Percentiles rank a stretch among this genome's conserved stretches.
Conservation (phyloP, 106 monocot genomes). For the Hemerocallis citrina region DNA sequence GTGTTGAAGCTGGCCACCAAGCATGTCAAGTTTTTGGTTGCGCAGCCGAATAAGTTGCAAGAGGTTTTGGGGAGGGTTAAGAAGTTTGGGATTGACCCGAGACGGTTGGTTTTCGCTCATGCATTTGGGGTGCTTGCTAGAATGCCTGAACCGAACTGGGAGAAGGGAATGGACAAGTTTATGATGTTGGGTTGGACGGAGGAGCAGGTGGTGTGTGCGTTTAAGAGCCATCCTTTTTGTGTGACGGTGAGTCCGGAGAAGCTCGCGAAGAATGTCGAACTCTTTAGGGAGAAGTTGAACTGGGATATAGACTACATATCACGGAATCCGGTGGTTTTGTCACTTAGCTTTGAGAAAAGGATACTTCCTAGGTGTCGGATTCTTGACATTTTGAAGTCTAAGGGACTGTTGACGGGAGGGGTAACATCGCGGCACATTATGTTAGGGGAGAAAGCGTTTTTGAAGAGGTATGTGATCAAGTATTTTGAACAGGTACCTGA, state of each 20-base stretch:
- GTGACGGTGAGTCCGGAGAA: constrained; percentile 12
- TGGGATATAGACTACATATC: constrained; percentile 8
- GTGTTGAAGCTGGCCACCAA: constrained; percentile 1
- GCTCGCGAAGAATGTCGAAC: constrained; percentile 12
- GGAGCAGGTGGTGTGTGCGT: constrained; percentile 7
- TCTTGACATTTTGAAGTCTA: background rate
- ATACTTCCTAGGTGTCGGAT: constrained; percentile 22
- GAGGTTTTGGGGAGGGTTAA: background rate
- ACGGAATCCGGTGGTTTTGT: constrained; percentile 7
- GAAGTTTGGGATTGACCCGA: constrained; percentile 15
- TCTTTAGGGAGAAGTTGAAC: constrained; percentile 6
- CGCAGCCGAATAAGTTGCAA: background rate
- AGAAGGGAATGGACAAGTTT: constrained; percentile 16
- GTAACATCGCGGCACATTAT: background rate
- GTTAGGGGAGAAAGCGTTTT: constrained; percentile 4
- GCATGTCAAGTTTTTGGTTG: background rate
- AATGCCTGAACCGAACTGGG: background rate
- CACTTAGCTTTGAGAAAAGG: constrained; percentile 22
- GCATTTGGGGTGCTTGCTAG: constrained; percentile 5
- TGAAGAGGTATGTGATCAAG: constrained; percentile 15
- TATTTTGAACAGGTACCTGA: constrained; percentile 11
- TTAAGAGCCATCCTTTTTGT: constrained; percentile 18
- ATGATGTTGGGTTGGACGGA: constrained; percentile 23
- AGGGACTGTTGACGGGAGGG: background rate
- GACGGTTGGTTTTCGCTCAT: constrained; percentile 6